These are phyloP conservation scores for Imleria badia DNA, from an alignment of 768 basidiomycete species.

Conservation along the genomic window DNA sequence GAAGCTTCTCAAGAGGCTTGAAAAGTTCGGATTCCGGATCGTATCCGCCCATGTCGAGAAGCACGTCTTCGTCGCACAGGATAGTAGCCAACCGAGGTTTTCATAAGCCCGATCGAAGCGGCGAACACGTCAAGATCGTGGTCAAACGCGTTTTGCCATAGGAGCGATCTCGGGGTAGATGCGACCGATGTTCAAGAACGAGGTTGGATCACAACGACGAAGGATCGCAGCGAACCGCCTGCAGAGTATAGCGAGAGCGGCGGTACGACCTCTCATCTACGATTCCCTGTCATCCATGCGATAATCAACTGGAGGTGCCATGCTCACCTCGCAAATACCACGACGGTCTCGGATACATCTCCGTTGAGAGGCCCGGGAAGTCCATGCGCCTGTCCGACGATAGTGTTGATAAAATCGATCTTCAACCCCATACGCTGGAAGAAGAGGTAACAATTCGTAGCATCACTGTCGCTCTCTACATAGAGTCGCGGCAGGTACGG, in stretches of 20 bases:
- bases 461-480: constrained; percentile 84
- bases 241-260: constrained; percentile 78
- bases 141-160: constrained; percentile 90
- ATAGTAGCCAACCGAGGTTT: constrained; percentile 76
- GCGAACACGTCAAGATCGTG: constrained; percentile 92
- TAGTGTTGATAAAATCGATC: constrained; percentile 78
- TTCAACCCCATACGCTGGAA: constrained; percentile 89
- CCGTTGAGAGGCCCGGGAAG: constrained; percentile 85
- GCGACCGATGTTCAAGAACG: constrained; percentile 83
- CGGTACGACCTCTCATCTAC: constrained; percentile 82
- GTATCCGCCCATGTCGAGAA: constrained; percentile 70
- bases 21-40: constrained; percentile 74
- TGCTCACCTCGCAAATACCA: constrained; percentile 87
- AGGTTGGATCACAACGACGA: constrained; percentile 75
- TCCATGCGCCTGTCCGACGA: constrained; percentile 80
- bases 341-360: constrained; percentile 77
- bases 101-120: constrained; percentile 85
- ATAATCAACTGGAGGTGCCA: neutral
- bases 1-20: constrained; percentile 74
- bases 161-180: constrained; percentile 82
- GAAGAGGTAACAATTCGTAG: constrained; percentile 87
- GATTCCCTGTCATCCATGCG: neutral
- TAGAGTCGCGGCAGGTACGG: constrained; percentile 92
- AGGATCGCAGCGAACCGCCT: constrained; percentile 88
- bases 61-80: constrained; percentile 76